Evolutionary conservation across 495 filamentous ascomycete species (phyloP), one percentile per base, ranked within the genome.

Genomic region (Ramalina intermedia): DNA sequence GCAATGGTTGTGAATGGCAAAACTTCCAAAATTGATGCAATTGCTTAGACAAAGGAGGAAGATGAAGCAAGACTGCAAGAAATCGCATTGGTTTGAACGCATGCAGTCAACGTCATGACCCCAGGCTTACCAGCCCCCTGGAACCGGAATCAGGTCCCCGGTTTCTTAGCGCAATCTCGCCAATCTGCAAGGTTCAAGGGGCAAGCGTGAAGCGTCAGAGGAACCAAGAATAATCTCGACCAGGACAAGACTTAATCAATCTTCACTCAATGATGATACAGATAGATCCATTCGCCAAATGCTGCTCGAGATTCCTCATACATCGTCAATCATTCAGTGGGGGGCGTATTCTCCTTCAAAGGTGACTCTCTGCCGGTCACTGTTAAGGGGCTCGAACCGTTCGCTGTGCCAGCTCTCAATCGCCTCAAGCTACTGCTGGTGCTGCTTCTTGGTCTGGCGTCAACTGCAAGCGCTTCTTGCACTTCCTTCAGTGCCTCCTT

Each of bases 341-440:
- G 8, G 7, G 29, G 29, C 2, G 12, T 33, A n/a, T 37, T 37
- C 33, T 37, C 44, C 27, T 47, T 47, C 44, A 47, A 37, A 27
- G 44, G 24, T 16, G 44, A 47, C 21, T 37, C 44, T 20, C 37
- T 47, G 26, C 18, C 44, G 13, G 37, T 17, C 1, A 47, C 29
- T 3, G 44, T 47, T 7, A 35, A 27, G 11, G 33, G 26, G n/a
- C n/a, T 47, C 7, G 42, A 27, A 17, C 37, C 37, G 13, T 47
- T 35, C 29, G 44, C n/a, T 36, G 44, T 37, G 14, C 26, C 44
- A 20, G 44, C 14, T 35, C 21, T 35, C 44, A 27, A 23, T 27
- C 46, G 44, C 43, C 55, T 57, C 42, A 59, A 37, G 42, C 51
- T 56, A 33, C 29, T 33, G 41, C 56, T 59, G 23, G 23, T 24